Evolutionary conservation across 1,284 basidiomycete species (phyloP), one percentile per base, ranked within the genome.

Genomic region (Malassezia arunalokei): DNA sequence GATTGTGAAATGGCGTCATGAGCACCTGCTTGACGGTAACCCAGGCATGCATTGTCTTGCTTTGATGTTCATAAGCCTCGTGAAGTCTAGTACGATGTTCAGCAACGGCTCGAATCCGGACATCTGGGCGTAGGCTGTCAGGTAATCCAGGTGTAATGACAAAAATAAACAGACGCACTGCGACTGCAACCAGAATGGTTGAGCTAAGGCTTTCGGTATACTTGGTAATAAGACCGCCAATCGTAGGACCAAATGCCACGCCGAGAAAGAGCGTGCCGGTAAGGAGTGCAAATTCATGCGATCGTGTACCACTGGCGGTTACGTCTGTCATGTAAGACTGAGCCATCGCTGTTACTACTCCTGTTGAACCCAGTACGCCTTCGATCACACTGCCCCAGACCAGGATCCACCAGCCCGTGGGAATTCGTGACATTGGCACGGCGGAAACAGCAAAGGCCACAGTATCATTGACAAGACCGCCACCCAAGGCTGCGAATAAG

Each of bases 301-400:
- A 64, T 8, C 67, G 56, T 0, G 68, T 66, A 15, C 69, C 65
- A 33, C 55, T 57, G 1, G 65, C 61, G 5, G 68, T 69, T 5
- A 64, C 62, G 28, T 72, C 68, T 0, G 71, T 59, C 30, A 87
- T 77, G 70, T 90, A 95, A 1, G 89, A 86, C 30, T 85, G 82
- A 38, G 82, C 82, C 0, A 85, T 82, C 2, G 84, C 82, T 55
- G 83, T 81, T 8, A 89, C 75, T 0, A 86, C 84, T 5, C 84
- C 81, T 79, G 84, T 85, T n/a, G 90, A 87, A 20, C 90, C 90
- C 4, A 90, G 77, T 3, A 83, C 69, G 12, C 90, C 90, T 65
- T 94, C 89, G 28, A 89, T 75, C 29, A 83, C 73, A 0, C 88
- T 85, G 2, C 87, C 84, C 42, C 91, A 60, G 17, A 92, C 75